Evolutionary conservation across 2,329 filamentous ascomycete genomes (phyloP).

Genomic region (Tolypocladium endophyticum): DNA sequence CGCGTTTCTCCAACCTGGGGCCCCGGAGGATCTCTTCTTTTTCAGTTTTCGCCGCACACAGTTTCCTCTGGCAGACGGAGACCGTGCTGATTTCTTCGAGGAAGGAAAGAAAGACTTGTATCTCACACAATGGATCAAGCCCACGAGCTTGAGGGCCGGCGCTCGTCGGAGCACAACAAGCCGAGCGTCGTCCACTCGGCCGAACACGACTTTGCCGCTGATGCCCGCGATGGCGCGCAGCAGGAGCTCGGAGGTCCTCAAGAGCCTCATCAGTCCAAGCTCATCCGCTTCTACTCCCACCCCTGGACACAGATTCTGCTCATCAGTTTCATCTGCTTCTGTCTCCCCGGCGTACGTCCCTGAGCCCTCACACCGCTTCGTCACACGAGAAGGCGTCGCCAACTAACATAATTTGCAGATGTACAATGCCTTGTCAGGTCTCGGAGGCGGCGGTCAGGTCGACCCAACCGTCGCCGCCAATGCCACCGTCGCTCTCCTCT

Average conservation of each 20-base stretch:
- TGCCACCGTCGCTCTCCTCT: conserved; percentile 31
- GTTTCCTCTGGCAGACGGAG: background rate
- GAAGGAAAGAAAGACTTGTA: background rate
- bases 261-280: conserved; percentile 6
- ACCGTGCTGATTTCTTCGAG: background rate
- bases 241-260: background rate
- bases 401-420: conserved; percentile 18
- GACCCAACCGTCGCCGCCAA: conserved; percentile 33
- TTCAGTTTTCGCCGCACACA: background rate
- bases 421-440: conserved; percentile 34
- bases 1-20: background rate
- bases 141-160: background rate
- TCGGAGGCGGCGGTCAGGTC: conserved; percentile 35
- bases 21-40: background rate
- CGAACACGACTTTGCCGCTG: background rate
- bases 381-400: background rate
- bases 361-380: background rate
- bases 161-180: background rate
- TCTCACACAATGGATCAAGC: background rate
- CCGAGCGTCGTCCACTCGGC: background rate
- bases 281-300: conserved; percentile 24
- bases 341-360: conserved; percentile 29
- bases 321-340: conserved; percentile 39
- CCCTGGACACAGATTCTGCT: conserved; percentile 37
- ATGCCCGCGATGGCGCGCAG: background rate